Evolutionary conservation across 2,329 filamentous ascomycete genomes (phyloP).

Genomic region (Cercospora beticola): DNA sequence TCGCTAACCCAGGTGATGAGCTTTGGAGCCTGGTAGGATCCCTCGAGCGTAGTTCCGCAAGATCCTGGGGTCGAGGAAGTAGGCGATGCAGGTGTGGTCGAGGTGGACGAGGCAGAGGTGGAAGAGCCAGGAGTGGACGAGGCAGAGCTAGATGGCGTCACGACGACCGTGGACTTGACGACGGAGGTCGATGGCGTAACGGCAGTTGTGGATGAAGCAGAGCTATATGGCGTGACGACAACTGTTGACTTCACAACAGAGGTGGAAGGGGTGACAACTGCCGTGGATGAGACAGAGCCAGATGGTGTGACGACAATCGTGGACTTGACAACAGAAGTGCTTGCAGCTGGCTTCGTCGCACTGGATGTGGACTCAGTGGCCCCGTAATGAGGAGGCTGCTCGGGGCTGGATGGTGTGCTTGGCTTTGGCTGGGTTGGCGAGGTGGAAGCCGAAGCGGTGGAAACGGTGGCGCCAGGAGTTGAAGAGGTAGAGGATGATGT

Average conservation of each 20-base stretch:
- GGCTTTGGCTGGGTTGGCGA: background rate
- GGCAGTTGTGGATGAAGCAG: background rate
- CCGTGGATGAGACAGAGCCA: background rate
- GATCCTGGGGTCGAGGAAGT: slow-evolving; percentile 15
- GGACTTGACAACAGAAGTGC: background rate
- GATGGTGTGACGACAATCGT: slow-evolving; percentile 4
- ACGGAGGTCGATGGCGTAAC: background rate
- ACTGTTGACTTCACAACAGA: background rate
- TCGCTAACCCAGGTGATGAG: slow-evolving; percentile 63
- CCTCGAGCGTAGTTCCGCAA: slow-evolving; percentile 35
- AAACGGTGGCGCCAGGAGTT: background rate
- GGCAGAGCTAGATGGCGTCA: background rate
- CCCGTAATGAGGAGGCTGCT: background rate
- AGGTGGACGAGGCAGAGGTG: background rate
- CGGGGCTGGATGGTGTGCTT: too few species aligned
- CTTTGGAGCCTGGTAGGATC: slow-evolving; percentile 55
- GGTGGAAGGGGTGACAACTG: background rate
- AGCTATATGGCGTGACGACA: slow-evolving; percentile 2
- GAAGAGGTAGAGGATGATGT: slow-evolving; percentile 4
- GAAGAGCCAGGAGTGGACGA: background rate
- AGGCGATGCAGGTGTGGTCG: slow-evolving; percentile 16
- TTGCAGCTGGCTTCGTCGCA: background rate
- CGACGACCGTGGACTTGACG: background rate
- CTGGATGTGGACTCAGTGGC: slow-evolving; percentile 3
- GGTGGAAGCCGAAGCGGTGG: background rate